Percentiles rank a stretch among this genome's conserved stretches.
Evolutionary conservation across 768 basidiomycete species (phyloP).

Genomic region (Mycena leptocephala): DNA sequence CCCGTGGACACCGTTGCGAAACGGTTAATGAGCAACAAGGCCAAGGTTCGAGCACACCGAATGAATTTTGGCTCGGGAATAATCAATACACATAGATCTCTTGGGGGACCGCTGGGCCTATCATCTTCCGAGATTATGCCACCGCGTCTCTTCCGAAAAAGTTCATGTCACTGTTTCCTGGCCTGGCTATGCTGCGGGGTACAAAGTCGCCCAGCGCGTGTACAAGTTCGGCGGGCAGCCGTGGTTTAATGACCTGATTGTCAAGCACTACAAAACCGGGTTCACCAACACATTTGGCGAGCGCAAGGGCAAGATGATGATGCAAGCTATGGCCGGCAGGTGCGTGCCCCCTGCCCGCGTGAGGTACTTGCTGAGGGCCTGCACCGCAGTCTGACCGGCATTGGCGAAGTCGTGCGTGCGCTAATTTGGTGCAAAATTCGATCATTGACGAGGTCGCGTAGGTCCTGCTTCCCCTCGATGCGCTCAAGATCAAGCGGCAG

Average conservation of each 20-base stretch:
- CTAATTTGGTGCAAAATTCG: not conserved
- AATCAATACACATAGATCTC: conserved; percentile 66
- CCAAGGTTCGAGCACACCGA: conserved; percentile 67
- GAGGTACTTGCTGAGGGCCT: conserved; percentile 16
- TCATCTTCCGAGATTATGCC: conserved; percentile 93
- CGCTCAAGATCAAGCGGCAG: conserved; percentile 98
- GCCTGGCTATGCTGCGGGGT: conserved; percentile 97
- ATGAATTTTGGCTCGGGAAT: not conserved
- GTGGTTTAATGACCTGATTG: conserved; percentile 95
- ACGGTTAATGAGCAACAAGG: conserved; percentile 98
- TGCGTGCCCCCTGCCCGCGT: conserved; percentile 49
- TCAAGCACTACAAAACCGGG: conserved; percentile 82
- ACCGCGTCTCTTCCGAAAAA: conserved; percentile 76
- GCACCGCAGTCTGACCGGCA: conserved; percentile 75
- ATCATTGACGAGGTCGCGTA: conserved; percentile 41
- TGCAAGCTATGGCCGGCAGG: conserved; percentile 96
- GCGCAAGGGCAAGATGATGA: conserved; percentile 95
- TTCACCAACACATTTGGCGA: conserved; percentile 93
- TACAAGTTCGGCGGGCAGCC: conserved; percentile 99
- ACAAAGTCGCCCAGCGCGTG: conserved; percentile 94
- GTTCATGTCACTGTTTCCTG: conserved; percentile 96
- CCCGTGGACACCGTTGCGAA: conserved; percentile 99
- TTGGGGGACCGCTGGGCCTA: conserved; percentile 72
- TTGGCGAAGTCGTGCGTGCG: conserved; percentile 92
- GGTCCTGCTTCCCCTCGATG: conserved; percentile 97